Evolutionary conservation across 2,329 filamentous ascomycete species (phyloP).

Genomic region (Mycosphaerelloides madeirae): DNA sequence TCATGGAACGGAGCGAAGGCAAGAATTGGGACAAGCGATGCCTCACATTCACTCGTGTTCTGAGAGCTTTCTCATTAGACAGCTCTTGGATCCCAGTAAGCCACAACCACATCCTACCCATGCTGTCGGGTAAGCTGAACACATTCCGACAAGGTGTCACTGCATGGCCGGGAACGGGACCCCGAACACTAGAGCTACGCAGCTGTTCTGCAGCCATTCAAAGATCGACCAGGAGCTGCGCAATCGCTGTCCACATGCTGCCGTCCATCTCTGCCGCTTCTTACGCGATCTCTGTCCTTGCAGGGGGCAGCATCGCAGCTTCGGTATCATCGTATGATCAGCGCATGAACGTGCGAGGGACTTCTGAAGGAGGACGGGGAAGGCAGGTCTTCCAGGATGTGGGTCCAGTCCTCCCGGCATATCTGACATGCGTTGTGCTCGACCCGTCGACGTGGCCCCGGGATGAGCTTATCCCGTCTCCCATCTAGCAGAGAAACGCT

Average conservation of each 20-base stretch:
- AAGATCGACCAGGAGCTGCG: not conserved
- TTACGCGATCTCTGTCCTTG: too few relatives aligned
- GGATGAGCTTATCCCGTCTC: slow-evolving; percentile 1
- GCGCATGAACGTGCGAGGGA: not conserved
- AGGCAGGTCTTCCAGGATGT: not conserved
- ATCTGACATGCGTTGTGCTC: slow-evolving; percentile 2
- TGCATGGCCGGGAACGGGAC: not conserved
- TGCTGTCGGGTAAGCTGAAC: not conserved
- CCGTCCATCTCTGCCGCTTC: not conserved
- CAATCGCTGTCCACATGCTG: not conserved
- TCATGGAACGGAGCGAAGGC: too few relatives aligned
- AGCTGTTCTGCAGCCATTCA: not conserved
- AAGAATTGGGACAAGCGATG: not conserved
- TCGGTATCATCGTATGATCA: not conserved
- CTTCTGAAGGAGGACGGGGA: not conserved
- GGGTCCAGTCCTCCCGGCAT: slow-evolving; percentile 5
- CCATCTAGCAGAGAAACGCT: not conserved
- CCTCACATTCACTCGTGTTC: not conserved
- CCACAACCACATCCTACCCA: not conserved
- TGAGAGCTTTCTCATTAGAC: not conserved
- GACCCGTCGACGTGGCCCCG: slow-evolving; percentile 8
- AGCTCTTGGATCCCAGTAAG: not conserved
- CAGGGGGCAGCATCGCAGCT: not conserved
- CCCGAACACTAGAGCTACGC: not conserved
- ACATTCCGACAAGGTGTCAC: not conserved